Conservation (phyloP, 257 asterid genomes). For the Paraleonurus japonicus region DNA sequence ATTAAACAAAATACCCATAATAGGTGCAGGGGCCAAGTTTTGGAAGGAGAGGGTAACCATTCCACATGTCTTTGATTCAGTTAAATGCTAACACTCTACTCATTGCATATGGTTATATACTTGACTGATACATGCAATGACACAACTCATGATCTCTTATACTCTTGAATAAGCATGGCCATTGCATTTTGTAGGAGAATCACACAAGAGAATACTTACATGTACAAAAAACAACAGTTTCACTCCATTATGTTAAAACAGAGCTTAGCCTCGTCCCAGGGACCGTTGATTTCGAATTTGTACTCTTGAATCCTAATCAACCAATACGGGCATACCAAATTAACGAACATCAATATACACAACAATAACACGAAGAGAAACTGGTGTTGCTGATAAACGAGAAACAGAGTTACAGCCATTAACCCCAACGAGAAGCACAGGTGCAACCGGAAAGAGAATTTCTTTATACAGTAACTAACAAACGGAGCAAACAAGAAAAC, state of each 20-base stretch:
- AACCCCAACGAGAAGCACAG: conserved; percentile 59
- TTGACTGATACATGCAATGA: too few relatives aligned
- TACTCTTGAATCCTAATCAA: conserved; percentile 83
- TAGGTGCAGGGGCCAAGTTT: too few relatives aligned
- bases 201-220: not conserved
- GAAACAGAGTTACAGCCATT: conserved; percentile 48
- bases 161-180: too few relatives aligned
- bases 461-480: conserved; percentile 70
- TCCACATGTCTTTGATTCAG: too few relatives aligned
- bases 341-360: conserved; percentile 61
- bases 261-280: conserved; percentile 97
- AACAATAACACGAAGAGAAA: conserved; percentile 57
- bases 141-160: too few relatives aligned
- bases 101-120: too few relatives aligned
- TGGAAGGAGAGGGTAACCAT: too few relatives aligned
- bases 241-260: conserved; percentile 73
- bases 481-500: conserved; percentile 85
- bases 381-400: conserved; percentile 50
- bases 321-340: conserved; percentile 89
- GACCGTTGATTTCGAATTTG: conserved; percentile 96
- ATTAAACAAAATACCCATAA: too few relatives aligned
- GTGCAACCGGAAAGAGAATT: conserved; percentile 64
- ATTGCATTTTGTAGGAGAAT: not conserved
- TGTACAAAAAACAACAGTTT: conserved; percentile 10
- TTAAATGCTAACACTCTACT: too few relatives aligned